phyloP scores from a whole-genome alignment of 2,329 filamentous ascomycete species.

The Rasamsonia emersonii region DNA sequence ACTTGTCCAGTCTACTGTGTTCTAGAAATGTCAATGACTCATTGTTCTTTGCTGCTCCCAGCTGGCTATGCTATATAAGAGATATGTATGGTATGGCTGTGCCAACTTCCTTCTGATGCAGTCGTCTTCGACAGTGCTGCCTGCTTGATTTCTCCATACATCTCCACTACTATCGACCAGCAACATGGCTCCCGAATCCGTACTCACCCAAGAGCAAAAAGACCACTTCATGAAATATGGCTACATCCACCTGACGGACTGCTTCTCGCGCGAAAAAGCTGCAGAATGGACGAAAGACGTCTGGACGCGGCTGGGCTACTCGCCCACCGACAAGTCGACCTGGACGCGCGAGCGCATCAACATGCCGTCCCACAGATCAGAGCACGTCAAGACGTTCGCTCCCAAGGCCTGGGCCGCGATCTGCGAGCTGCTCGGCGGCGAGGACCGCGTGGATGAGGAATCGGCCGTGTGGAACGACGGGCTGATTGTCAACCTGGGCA shows the following conservation, averaged over 20 bases:
- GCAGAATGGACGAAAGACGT: conserved; percentile 41
- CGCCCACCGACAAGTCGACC: conserved; percentile 54
- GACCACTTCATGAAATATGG: conserved; percentile 49
- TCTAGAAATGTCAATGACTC: no score
- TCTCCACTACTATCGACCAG: no score
- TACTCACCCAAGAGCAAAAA: conserved; percentile 41
- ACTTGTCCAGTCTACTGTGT: no score
- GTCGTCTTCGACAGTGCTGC: no score
- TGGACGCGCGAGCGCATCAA: conserved; percentile 56
- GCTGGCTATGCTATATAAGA: no score
- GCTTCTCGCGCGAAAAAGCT: conserved; percentile 43
- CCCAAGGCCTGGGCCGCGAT: conserved; percentile 60
- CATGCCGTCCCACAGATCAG: conserved; percentile 54
- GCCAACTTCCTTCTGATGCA: no score
- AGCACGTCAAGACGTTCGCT: conserved; percentile 48
- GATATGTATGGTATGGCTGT: no score
- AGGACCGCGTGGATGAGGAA: conserved; percentile 42
- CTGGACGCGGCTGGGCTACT: conserved; percentile 60
- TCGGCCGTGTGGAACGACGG: conserved; percentile 56
- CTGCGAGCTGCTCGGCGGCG: conserved; percentile 57
- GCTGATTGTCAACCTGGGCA: conserved; percentile 63
- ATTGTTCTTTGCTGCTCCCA: no score
- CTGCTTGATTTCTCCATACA: no score
- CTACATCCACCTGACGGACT: conserved; percentile 45
- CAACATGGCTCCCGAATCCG: no score